Base-by-base conservation (phyloP, 1,284 basidiomycete species). In the Mycosarcoma mackinlayi region DNA sequence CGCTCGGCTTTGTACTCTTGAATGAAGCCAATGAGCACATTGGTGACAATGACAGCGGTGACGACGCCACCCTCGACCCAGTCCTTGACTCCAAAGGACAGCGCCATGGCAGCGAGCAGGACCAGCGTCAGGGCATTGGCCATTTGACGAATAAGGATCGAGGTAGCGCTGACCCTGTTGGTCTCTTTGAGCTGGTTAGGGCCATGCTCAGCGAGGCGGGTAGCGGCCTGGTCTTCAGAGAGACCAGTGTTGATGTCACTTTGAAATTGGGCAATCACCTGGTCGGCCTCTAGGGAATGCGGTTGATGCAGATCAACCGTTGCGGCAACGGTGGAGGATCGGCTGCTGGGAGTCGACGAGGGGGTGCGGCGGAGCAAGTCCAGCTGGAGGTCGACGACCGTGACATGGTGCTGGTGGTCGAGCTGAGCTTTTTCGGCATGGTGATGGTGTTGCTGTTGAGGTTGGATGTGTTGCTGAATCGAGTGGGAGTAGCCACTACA, bases 11-110 rank as follows among this genome's bases (percentile, higher is more conserved):
- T 75, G 52, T 71, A 78, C 59, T 79, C 77, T 50, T 79, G 77
- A 34, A 70, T 55, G 45, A 79, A 79, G 33, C 76, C 77, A 37
- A 79, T 75, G 53, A 65, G 58, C 24, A 78, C 70, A 45, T 79
- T 79, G 62, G 70, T 69, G 40, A 72, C 53, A 39, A 79, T 76
- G 39, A 90, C 86, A 7, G 86, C 87, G n/a, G 87, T 86, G 64
- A 89, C 88, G 47, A 89, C 88, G 51, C 86, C 88, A 19, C 87
- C 88, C 75, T 87, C 87, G 61, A 89, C 86, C 83, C 86, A 90
- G 64, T 88, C 87, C 62, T 66, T 57, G 51, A 80, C 72, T 41
- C 76, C 88, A 62, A 89, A 88, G 13, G 88, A 88, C 8, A 89
- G 84, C 4, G 86, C 86, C 83, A 89, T 85, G 33, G 88, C 88